Conservation (phyloP, 306 rosid species). For the Prunus davidiana region DNA sequence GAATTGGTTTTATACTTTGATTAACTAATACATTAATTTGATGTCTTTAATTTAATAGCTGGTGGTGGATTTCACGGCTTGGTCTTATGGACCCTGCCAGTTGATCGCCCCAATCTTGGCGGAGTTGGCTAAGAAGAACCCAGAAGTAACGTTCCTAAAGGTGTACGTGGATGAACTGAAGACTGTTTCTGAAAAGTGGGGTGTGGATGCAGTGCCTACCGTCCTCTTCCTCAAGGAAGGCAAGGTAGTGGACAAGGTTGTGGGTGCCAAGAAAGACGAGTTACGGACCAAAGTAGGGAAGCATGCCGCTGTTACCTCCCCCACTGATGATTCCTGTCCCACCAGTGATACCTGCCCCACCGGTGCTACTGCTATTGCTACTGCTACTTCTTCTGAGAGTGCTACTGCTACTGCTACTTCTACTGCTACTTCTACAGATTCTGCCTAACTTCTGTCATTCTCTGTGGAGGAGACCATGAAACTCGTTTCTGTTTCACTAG, state of each 20-base stretch:
- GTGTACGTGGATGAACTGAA: constrained; percentile 81
- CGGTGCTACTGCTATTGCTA: constrained; percentile 11
- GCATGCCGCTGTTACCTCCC: constrained; percentile 37
- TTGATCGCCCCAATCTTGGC: constrained; percentile 62
- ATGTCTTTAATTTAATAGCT: constrained; percentile 32
- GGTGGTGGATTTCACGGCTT: constrained; percentile 90
- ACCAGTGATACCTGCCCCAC: background rate
- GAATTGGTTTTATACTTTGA: background rate
- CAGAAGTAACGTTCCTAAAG: constrained; percentile 58
- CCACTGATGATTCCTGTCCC: background rate
- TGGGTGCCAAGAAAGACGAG: constrained; percentile 66
- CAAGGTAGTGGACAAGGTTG: constrained; percentile 53
- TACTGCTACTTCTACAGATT: too few relatives aligned
- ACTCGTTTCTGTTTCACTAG: background rate
- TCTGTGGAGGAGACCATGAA: background rate
- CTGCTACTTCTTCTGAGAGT: background rate
- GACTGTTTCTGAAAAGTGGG: constrained; percentile 59
- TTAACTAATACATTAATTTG: background rate
- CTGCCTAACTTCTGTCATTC: background rate
- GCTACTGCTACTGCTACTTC: too few relatives aligned
- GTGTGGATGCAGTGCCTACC: constrained; percentile 73
- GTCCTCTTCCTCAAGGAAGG: constrained; percentile 80
- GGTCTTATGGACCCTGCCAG: constrained; percentile 92
- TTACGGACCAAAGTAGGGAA: constrained; percentile 28
- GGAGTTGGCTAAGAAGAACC: constrained; percentile 49